A percentile compares a stretch with the other conserved stretches of the same genome.
Conservation (phyloP, 164 flowering plant species). For the Cinnamomum micranthum region DNA sequence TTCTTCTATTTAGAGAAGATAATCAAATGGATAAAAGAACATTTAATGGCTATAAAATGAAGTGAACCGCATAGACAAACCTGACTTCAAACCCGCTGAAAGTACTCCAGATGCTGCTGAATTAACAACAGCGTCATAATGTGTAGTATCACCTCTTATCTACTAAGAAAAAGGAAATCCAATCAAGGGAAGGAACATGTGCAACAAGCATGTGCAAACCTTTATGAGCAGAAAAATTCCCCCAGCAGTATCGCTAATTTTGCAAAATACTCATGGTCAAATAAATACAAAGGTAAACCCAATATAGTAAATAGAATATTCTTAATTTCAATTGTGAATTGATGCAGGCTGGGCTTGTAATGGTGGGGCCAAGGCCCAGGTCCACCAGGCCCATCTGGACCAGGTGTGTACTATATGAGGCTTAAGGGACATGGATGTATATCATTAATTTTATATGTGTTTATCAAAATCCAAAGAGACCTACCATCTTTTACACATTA, state of each 20-base stretch:
- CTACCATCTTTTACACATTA: too few species aligned
- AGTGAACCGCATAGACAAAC: constrained; percentile 28
- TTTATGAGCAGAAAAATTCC: not conserved
- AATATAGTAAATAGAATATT: too few species aligned
- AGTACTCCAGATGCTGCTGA: constrained; percentile 95
- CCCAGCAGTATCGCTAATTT: not conserved
- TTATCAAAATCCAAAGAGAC: too few species aligned
- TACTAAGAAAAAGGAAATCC: constrained; percentile 23
- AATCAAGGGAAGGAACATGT: constrained; percentile 4
- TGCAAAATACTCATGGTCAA: too few species aligned
- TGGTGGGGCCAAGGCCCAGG: too few species aligned
- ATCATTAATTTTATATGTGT: too few species aligned
- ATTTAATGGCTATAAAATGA: not conserved
- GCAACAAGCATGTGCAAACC: not conserved
- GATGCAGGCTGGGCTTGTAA: too few species aligned
- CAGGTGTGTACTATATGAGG: too few species aligned
- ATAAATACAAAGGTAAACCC: too few species aligned
- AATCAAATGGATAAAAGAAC: not conserved
- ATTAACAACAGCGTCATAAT: constrained; percentile 97
- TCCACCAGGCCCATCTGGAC: too few species aligned
- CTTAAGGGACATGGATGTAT: too few species aligned
- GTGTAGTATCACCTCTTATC: constrained; percentile 97
- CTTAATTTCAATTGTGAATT: too few species aligned
- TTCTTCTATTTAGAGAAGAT: not conserved
- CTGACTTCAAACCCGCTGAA: constrained; percentile 88